Evolutionary conservation across 371 early-diverging fungal species (phyloP).

Genomic region (Lichtheimia ramosa): DNA sequence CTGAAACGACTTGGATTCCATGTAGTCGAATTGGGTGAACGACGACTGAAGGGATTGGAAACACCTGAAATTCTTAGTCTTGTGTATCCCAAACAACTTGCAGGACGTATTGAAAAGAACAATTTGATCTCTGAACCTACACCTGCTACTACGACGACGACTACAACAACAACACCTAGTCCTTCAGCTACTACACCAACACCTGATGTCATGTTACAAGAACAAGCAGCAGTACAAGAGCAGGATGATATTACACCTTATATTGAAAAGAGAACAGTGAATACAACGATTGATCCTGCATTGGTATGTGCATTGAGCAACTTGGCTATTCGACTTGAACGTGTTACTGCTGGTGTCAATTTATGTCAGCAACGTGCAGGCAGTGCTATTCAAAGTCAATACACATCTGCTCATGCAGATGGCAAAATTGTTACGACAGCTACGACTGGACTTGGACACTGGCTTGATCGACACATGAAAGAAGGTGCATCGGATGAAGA

Average conservation of each 20-base stretch:
- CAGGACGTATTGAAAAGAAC: slow-evolving; percentile 47
- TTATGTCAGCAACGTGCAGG: slow-evolving; percentile 20
- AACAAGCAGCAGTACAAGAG: too few species aligned
- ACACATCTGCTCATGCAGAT: slow-evolving; percentile 8
- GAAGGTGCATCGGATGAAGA: slow-evolving; percentile 58
- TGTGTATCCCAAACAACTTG: slow-evolving; percentile 67
- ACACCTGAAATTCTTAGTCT: slow-evolving; percentile 81
- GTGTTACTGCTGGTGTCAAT: slow-evolving; percentile 35
- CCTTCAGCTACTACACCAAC: neutral
- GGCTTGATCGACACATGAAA: slow-evolving; percentile 16
- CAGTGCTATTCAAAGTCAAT: slow-evolving; percentile 22
- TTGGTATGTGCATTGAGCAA: slow-evolving; percentile 37
- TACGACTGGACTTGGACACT: slow-evolving; percentile 23
- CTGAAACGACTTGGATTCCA: slow-evolving; percentile 73
- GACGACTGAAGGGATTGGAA: slow-evolving; percentile 89
- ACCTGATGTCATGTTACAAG: neutral
- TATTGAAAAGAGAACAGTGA: neutral
- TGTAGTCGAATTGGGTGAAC: slow-evolving; percentile 78
- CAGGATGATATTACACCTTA: too few species aligned
- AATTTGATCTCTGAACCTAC: slow-evolving; percentile 8
- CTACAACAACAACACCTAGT: neutral
- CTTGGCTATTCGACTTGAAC: slow-evolving; percentile 43
- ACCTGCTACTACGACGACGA: neutral
- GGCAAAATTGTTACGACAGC: slow-evolving; percentile 14
- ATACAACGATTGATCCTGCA: slow-evolving; percentile 32